Conservation (phyloP, 2,329 filamentous ascomycete species). For the Cordyceps tenuipes region DNA sequence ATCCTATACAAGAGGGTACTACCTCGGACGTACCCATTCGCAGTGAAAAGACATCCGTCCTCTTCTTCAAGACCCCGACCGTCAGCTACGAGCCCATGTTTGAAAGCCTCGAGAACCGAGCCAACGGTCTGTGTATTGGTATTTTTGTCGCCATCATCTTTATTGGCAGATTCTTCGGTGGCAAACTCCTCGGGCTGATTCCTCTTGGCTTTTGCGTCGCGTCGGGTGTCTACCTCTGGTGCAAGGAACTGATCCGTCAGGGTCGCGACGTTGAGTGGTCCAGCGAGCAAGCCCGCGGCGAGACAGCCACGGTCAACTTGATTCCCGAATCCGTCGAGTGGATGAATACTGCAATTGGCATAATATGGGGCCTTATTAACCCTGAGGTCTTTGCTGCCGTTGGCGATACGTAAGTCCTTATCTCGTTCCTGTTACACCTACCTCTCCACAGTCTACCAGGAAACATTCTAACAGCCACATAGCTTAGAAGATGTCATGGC, state of each 20-base stretch:
- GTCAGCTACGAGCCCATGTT: conserved; percentile 89
- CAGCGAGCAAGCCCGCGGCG: conserved; percentile 74
- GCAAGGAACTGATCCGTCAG: conserved; percentile 75
- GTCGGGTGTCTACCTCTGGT: conserved; percentile 80
- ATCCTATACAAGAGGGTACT: conserved; percentile 69
- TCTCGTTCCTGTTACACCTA: background rate
- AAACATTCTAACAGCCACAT: conserved; percentile 13
- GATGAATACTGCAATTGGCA: conserved; percentile 82
- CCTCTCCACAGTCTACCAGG: background rate
- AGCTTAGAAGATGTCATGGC: conserved; percentile 77
- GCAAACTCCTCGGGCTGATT: conserved; percentile 65
- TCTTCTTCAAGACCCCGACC: conserved; percentile 90
- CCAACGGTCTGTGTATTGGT: conserved; percentile 59
- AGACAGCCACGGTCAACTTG: conserved; percentile 78
- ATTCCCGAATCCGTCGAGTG: conserved; percentile 91
- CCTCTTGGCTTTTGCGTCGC: conserved; percentile 63
- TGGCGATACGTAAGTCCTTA: conserved; percentile 60
- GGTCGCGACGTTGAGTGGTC: conserved; percentile 82
- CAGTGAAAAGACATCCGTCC: conserved; percentile 90
- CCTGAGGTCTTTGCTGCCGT: conserved; percentile 90
- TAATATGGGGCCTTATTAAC: conserved; percentile 87
- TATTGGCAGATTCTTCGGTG: conserved; percentile 72
- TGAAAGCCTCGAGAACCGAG: conserved; percentile 62
- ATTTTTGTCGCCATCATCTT: conserved; percentile 69
- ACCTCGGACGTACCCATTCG: conserved; percentile 94